Conservation (phyloP, 345 rosid genomes). For the Excoecaria cochinchinensis region DNA sequence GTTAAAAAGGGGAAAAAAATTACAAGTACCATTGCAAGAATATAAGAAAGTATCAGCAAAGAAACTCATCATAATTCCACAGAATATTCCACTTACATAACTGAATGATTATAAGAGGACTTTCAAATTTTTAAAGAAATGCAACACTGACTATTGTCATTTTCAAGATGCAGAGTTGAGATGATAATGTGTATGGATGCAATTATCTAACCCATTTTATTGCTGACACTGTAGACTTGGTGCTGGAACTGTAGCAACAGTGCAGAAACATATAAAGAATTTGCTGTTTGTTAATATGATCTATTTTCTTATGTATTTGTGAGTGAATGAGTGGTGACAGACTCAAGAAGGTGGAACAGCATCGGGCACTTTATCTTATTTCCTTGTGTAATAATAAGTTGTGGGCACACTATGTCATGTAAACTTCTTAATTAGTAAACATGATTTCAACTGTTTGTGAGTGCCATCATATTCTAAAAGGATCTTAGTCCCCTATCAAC, state of each 20-base stretch:
- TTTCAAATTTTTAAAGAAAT: not conserved
- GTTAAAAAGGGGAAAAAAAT: too few species aligned
- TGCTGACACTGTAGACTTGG: conserved; percentile 60
- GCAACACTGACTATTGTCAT: not conserved
- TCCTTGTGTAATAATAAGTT: conserved; percentile 38
- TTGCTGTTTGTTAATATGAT: conserved; percentile 30
- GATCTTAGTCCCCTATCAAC: not conserved
- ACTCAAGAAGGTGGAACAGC: conserved; percentile 20
- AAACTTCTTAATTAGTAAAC: conserved; percentile 18
- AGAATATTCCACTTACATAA: not conserved
- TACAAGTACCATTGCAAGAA: too few species aligned
- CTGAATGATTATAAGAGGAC: not conserved
- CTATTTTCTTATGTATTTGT: conserved; percentile 33
- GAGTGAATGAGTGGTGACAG: conserved; percentile 27
- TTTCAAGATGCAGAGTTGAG: not conserved
- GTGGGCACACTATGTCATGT: conserved; percentile 19
- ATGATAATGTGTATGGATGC: conserved; percentile 4
- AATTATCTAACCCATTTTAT: conserved; percentile 23
- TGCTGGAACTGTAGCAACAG: conserved; percentile 76
- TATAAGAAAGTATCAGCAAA: not conserved
- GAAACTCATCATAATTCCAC: not conserved
- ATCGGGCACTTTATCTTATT: conserved; percentile 26
- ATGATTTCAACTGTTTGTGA: not conserved
- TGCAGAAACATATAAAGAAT: conserved; percentile 5
- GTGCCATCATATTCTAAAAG: conserved; percentile 16